Conservation (phyloP, 2,329 filamentous ascomycete genomes). For the Aureobasidium sp. region DNA sequence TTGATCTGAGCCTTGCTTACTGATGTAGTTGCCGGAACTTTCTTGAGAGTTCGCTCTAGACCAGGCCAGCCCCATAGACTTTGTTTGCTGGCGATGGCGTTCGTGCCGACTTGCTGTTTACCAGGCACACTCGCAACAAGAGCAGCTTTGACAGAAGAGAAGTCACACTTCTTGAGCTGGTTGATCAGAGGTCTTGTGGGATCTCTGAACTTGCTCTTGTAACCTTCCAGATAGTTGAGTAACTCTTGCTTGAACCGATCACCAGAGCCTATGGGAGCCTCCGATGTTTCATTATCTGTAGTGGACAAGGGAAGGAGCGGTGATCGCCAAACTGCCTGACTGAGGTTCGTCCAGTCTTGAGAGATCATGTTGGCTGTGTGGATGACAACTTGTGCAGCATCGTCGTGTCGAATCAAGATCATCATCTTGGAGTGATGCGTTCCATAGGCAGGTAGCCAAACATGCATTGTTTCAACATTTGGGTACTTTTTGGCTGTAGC, state of each 20-base stretch:
- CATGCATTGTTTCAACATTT: slow-evolving; percentile 63
- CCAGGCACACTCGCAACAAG: slow-evolving; percentile 74
- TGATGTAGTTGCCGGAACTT: slow-evolving; percentile 5
- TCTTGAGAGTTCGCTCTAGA: slow-evolving; percentile 50
- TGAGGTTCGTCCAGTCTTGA: slow-evolving; percentile 82
- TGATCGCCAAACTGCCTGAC: slow-evolving; percentile 72
- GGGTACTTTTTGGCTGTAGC: slow-evolving; percentile 52
- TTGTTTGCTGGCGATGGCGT: background rate
- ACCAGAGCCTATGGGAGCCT: slow-evolving; percentile 48
- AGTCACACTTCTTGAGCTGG: slow-evolving; percentile 57
- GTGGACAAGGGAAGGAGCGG: slow-evolving; percentile 60
- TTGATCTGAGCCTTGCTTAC: slow-evolving; percentile 38
- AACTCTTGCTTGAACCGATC: slow-evolving; percentile 67
- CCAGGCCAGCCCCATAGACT: slow-evolving; percentile 66
- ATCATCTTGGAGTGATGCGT: slow-evolving; percentile 87
- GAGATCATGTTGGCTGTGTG: slow-evolving; percentile 90
- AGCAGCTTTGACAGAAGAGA: slow-evolving; percentile 57
- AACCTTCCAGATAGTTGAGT: slow-evolving; percentile 60
- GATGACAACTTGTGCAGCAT: slow-evolving; percentile 68
- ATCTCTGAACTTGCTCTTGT: slow-evolving; percentile 48
- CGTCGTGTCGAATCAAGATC: slow-evolving; percentile 68
- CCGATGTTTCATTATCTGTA: background rate
- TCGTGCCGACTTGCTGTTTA: background rate
- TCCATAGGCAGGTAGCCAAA: slow-evolving; percentile 77
- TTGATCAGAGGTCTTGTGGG: slow-evolving; percentile 39